Percentiles rank a stretch among this genome's conserved stretches.
These are phyloP conservation scores for Taphrina pruni DNA, from an alignment of 1,139 yeast species.

Conservation along the genomic window DNA sequence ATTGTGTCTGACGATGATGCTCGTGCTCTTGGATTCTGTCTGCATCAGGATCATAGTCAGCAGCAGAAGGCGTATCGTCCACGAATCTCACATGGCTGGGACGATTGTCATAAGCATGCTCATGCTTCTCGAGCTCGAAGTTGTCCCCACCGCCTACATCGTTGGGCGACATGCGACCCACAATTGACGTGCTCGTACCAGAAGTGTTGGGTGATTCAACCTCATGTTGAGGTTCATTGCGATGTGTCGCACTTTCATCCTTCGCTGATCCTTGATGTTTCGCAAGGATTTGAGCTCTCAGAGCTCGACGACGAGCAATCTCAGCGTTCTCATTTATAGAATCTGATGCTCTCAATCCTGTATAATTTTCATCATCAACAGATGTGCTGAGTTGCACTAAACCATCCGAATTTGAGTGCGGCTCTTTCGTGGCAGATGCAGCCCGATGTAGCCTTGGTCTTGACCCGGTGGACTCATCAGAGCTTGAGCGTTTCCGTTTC, in stretches of 20 bases:
- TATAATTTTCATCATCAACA: too few relatives aligned
- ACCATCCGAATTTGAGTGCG: too few relatives aligned
- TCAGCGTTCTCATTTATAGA: neutral
- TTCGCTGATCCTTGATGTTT: neutral
- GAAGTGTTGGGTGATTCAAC: neutral
- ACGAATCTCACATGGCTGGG: neutral
- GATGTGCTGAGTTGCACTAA: too few relatives aligned
- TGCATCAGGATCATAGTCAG: conserved; percentile 44
- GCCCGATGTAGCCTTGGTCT: too few relatives aligned
- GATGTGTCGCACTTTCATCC: neutral
- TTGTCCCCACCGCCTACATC: neutral
- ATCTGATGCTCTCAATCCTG: too few relatives aligned
- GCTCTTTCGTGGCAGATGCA: too few relatives aligned
- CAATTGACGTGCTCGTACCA: neutral
- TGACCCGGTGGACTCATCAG: neutral
- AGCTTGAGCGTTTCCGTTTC: neutral
- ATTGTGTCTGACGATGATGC: conserved; percentile 14
- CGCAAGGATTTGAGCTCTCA: conserved; percentile 26
- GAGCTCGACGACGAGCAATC: conserved; percentile 37
- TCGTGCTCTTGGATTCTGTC: conserved; percentile 40
- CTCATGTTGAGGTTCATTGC: neutral
- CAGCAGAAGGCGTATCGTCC: conserved; percentile 41
- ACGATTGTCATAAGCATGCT: too few relatives aligned
- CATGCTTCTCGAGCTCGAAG: neutral
- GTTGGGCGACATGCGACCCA: neutral